Percentiles rank a stretch among this genome's conserved stretches.
These are phyloP conservation scores for Hymenoscyphus albidus DNA, from an alignment of 2,329 filamentous ascomycete species.

Conservation along the genomic window DNA sequence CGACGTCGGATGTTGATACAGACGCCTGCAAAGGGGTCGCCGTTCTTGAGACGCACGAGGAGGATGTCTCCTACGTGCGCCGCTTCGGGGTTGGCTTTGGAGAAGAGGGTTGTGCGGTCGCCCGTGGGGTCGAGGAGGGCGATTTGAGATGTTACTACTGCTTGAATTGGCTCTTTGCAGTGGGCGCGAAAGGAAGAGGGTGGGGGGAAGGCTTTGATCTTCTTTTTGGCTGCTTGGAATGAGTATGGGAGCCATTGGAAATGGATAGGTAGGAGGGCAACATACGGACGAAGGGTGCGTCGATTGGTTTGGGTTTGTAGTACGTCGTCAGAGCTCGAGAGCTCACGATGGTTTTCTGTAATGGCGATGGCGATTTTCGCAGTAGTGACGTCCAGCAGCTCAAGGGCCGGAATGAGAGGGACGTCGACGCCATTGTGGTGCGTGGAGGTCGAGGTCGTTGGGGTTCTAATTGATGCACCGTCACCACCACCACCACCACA, in stretches of 20 bases:
- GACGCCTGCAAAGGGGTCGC: slow-evolving; percentile 87
- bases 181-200: slow-evolving; percentile 51
- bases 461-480: no score
- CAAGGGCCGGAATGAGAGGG: slow-evolving; percentile 56
- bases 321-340: slow-evolving; percentile 45
- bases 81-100: slow-evolving; percentile 69
- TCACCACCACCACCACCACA: not conserved
- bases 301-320: slow-evolving; percentile 40
- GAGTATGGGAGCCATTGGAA: slow-evolving; percentile 10
- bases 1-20: slow-evolving; percentile 81
- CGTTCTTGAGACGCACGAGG: slow-evolving; percentile 78
- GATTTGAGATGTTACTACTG: slow-evolving; percentile 67
- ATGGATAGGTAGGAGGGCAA: not conserved
- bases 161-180: slow-evolving; percentile 64
- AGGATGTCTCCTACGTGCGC: slow-evolving; percentile 86
- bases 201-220: slow-evolving; percentile 50
- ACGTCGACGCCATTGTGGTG: slow-evolving; percentile 31
- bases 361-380: slow-evolving; percentile 47
- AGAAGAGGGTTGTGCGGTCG: slow-evolving; percentile 77
- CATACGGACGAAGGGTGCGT: slow-evolving; percentile 21
- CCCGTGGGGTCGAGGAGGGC: slow-evolving; percentile 77
- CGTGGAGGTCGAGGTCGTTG: slow-evolving; percentile 10
- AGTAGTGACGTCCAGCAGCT: slow-evolving; percentile 66
- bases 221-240: slow-evolving; percentile 37
- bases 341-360: slow-evolving; percentile 44